Percentiles rank a stretch among this genome's conserved stretches.
phyloP scores from a whole-genome alignment of 768 basidiomycete genomes.

The Leucocoprinus leucothites region DNA sequence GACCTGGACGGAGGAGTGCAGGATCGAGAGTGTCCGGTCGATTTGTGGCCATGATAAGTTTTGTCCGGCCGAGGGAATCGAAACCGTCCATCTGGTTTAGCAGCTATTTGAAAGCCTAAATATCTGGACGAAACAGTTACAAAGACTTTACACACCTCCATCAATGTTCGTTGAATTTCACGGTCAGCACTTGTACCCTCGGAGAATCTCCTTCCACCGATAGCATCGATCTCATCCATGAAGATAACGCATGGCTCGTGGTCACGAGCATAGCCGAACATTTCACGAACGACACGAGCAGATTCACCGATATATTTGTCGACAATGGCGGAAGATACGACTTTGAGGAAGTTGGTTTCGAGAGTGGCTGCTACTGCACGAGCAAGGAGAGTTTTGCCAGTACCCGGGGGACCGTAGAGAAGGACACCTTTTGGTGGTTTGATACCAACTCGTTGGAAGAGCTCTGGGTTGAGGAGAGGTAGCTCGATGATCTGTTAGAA shows the following conservation, averaged over 20 bases:
- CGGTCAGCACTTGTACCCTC: constrained; percentile 98
- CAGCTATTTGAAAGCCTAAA: constrained; percentile 44
- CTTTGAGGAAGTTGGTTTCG: constrained; percentile 96
- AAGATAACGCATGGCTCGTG: constrained; percentile 99
- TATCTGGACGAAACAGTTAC: background rate
- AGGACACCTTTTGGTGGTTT: constrained; percentile 95
- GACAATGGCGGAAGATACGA: constrained; percentile 96
- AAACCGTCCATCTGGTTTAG: constrained; percentile 99
- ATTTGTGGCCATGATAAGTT: constrained; percentile 99
- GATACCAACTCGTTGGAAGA: constrained; percentile 95
- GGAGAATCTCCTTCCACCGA: constrained; percentile 82
- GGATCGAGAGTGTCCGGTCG: constrained; percentile 98
- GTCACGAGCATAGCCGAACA: constrained; percentile 97
- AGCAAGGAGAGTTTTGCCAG: constrained; percentile 93
- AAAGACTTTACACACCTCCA: constrained; percentile 63
- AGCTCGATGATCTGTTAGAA: constrained; percentile 83
- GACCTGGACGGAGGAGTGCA: constrained; percentile 91
- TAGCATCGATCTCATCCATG: constrained; percentile 98
- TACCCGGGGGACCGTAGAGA: constrained; percentile 94
- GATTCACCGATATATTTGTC: constrained; percentile 99
- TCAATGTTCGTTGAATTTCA: constrained; percentile 96
- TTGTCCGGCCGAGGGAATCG: constrained; percentile 92
- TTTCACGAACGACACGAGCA: constrained; percentile 93
- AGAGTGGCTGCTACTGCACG: constrained; percentile 95
- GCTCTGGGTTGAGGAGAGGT: constrained; percentile 89